Evolutionary conservation across 768 basidiomycete species (phyloP).

Genomic region (Infundibulicybe gibba): DNA sequence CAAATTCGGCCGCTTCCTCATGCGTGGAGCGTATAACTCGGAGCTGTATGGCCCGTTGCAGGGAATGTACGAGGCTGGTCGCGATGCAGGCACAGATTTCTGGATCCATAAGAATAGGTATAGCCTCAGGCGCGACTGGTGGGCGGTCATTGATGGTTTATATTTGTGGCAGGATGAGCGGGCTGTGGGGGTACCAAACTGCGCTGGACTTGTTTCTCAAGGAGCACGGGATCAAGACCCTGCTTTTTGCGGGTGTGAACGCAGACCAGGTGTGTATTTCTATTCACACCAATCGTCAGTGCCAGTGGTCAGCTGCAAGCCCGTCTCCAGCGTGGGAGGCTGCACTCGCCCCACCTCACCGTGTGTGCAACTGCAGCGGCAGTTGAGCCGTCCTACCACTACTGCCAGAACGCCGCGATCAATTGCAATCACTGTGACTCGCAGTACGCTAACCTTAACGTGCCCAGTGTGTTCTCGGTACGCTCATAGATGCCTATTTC

Average conservation of each 20-base stretch:
- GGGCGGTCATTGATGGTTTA: background rate
- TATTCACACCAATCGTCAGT: background rate
- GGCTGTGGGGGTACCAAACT: conserved; percentile 62
- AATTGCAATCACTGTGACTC: background rate
- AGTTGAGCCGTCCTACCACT: too few species aligned
- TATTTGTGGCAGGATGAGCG: conserved; percentile 51
- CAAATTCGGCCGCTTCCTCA: conserved; percentile 50
- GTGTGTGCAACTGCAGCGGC: too few species aligned
- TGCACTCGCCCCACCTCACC: too few species aligned
- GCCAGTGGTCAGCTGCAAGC: too few species aligned
- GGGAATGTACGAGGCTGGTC: conserved; percentile 46
- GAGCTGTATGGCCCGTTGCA: conserved; percentile 65
- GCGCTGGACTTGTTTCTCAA: conserved; percentile 59
- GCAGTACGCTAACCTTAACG: background rate
- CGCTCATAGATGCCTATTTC: conserved; percentile 60
- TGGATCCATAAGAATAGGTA: conserved; percentile 75
- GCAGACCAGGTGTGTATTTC: conserved; percentile 50
- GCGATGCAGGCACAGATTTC: conserved; percentile 54
- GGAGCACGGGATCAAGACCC: conserved; percentile 58
- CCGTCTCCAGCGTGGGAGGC: too few species aligned
- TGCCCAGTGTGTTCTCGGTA: conserved; percentile 61
- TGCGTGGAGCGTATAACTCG: conserved; percentile 57
- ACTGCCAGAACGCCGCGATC: background rate
- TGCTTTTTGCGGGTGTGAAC: conserved; percentile 65
- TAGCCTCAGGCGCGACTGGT: too few species aligned